phyloP scores from a whole-genome alignment of 2,329 filamentous ascomycete species.

The Colletotrichum gloeosporioides region DNA sequence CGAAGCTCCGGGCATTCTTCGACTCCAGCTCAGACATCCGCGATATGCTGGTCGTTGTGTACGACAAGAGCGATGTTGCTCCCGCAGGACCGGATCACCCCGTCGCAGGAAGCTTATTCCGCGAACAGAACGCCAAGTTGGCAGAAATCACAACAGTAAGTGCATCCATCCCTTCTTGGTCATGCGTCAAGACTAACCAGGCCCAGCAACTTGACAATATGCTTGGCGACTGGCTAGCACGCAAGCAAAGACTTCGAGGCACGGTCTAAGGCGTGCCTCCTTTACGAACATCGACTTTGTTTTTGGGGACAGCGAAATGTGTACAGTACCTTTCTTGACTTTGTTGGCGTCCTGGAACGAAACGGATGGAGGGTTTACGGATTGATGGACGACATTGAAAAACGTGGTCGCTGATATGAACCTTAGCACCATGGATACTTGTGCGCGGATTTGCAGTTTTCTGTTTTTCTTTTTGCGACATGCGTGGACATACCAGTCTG shows the following conservation, averaged over 20 bases:
- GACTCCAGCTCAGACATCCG: constrained; percentile 89
- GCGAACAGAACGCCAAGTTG: constrained; percentile 84
- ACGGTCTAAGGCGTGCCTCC: constrained; percentile 37
- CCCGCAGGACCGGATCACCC: constrained; percentile 87
- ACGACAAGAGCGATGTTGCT: constrained; percentile 85
- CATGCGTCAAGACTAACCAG: constrained; percentile 24
- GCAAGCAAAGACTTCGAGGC: constrained; percentile 68
- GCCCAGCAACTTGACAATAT: constrained; percentile 80
- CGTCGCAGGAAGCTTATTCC: constrained; percentile 79
- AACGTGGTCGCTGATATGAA: constrained; percentile 25
- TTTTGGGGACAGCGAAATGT: constrained; percentile 14
- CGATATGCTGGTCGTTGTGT: constrained; percentile 88
- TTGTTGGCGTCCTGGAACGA: constrained; percentile 15
- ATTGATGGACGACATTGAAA: constrained; percentile 20
- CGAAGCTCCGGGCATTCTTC: constrained; percentile 84
- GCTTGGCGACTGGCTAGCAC: constrained; percentile 80
- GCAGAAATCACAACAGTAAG: constrained; percentile 82
- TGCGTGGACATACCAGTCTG: constrained; percentile 14
- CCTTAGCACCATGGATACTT: constrained; percentile 25
- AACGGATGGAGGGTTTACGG: constrained; percentile 14
- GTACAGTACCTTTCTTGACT: constrained; percentile 19
- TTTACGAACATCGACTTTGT: constrained; percentile 12
- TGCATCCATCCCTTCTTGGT: constrained; percentile 15
- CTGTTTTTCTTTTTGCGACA: not conserved
- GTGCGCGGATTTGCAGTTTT: constrained; percentile 14